A percentile compares a stretch with the other conserved stretches of the same genome.
Evolutionary conservation across 75 land plant species (phyloP).

Genomic region (Azolla pinnata): DNA sequence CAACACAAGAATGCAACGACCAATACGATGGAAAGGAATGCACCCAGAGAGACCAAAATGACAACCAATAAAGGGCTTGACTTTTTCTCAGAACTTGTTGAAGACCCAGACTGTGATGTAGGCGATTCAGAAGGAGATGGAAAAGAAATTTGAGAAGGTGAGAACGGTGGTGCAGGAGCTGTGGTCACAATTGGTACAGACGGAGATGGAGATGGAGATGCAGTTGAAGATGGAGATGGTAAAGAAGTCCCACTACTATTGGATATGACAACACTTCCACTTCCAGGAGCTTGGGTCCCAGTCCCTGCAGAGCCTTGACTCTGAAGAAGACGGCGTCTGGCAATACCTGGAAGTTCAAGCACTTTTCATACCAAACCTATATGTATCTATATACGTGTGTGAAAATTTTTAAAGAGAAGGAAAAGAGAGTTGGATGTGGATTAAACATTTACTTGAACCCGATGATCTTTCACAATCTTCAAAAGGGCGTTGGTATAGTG

Average conservation of each 20-base stretch:
- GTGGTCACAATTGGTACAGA: neutral
- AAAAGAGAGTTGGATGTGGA: neutral
- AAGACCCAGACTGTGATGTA: neutral
- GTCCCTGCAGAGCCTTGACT: no score
- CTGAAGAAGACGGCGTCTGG: neutral
- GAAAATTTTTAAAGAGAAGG: neutral
- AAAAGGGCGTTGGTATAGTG: neutral
- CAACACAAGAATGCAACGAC: conserved; percentile 10
- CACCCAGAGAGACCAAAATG: conserved; percentile 19
- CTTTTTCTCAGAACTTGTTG: neutral
- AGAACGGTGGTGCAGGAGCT: neutral
- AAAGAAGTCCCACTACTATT: no score
- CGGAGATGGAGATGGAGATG: neutral
- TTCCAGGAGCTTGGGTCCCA: no score
- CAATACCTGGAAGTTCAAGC: neutral
- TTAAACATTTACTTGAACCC: neutral
- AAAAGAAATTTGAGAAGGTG: neutral
- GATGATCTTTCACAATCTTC: neutral
- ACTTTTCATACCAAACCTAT: no score
- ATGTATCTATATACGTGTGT: neutral
- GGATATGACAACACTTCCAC: no score
- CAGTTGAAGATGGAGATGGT: no score
- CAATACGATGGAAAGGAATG: conserved; percentile 7
- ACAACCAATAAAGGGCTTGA: conserved; percentile 1
- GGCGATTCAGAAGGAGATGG: conserved; percentile 5